Evolutionary conservation across 768 basidiomycete species (phyloP).

Genomic region (Podaxis pistillaris): DNA sequence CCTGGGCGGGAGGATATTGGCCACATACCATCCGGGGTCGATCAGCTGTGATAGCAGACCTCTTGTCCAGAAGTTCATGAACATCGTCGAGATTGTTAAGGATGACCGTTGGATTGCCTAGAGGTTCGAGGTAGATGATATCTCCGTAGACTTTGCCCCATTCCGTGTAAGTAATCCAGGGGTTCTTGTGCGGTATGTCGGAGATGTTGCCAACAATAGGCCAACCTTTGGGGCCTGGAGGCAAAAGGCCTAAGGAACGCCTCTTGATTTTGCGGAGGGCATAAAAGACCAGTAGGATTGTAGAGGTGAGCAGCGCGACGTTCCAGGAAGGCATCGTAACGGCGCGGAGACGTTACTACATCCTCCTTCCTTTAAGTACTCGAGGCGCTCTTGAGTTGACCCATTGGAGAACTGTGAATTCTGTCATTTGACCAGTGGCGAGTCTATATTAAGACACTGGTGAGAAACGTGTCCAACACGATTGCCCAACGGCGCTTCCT

Average conservation of each 20-base stretch:
- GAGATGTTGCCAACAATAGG: constrained; percentile 33
- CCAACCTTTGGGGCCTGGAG: constrained; percentile 33
- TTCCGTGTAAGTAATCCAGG: constrained; percentile 30
- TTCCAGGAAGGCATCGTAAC: neutral
- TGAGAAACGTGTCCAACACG: too few species aligned
- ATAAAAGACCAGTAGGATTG: neutral
- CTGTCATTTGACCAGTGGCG: too few species aligned
- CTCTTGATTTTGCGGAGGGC: neutral
- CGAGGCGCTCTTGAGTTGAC: neutral
- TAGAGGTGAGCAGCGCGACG: neutral
- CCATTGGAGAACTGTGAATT: neutral
- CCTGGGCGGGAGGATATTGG: neutral
- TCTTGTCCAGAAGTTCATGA: constrained; percentile 42
- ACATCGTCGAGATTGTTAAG: constrained; percentile 38
- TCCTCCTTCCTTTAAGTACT: neutral
- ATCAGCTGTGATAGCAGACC: constrained; percentile 45
- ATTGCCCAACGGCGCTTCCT: too few species aligned
- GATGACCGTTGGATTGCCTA: constrained; percentile 36
- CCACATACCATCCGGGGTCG: constrained; percentile 30
- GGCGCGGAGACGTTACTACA: neutral
- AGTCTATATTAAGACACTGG: too few species aligned
- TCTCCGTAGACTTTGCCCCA: constrained; percentile 30
- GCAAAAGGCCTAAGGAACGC: constrained; percentile 17
- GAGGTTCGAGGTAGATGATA: constrained; percentile 30
- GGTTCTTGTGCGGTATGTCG: constrained; percentile 27